phyloP scores from a whole-genome alignment of 805 yeast genomes.

The Hanseniaspora lindneri region DNA sequence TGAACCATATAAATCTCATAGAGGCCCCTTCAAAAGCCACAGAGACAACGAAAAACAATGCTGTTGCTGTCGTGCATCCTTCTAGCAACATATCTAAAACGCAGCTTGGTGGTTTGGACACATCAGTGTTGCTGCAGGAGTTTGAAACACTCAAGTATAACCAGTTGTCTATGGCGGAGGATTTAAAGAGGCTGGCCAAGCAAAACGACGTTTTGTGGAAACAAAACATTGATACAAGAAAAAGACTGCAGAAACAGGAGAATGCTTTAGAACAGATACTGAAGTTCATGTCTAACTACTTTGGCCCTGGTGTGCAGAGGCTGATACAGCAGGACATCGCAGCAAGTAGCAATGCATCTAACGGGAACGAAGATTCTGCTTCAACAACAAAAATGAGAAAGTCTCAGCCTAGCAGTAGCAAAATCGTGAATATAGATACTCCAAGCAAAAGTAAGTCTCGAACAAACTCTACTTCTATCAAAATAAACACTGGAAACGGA shows the following conservation, averaged over 20 bases:
- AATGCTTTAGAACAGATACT: constrained; percentile 79
- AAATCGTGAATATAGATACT: neutral
- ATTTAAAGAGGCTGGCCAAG: constrained; percentile 64
- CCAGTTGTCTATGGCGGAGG: constrained; percentile 74
- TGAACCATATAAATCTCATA: constrained; percentile 10
- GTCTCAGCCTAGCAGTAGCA: too few species aligned
- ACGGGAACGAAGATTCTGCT: neutral
- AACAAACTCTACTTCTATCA: constrained; percentile 4
- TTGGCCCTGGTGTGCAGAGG: constrained; percentile 15
- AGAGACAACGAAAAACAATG: constrained; percentile 15
- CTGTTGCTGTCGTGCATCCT: constrained; percentile 19
- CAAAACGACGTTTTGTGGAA: constrained; percentile 90
- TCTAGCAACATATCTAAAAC: constrained; percentile 1
- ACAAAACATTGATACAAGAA: constrained; percentile 72
- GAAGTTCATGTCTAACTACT: constrained; percentile 62
- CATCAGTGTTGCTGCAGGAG: constrained; percentile 45
- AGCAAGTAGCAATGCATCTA: neutral
- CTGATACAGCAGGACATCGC: constrained; percentile 12
- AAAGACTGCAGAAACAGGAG: constrained; percentile 72
- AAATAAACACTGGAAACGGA: constrained; percentile 7
- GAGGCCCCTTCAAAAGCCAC: constrained; percentile 1
- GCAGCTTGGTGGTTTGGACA: constrained; percentile 8
- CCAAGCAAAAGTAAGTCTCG: neutral
- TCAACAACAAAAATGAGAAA: too few species aligned
- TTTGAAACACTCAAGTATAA: constrained; percentile 63